These are phyloP conservation scores for Vitis hybrid DNA, from an alignment of 177 flowering plant genomes.

Conservation along the genomic window DNA sequence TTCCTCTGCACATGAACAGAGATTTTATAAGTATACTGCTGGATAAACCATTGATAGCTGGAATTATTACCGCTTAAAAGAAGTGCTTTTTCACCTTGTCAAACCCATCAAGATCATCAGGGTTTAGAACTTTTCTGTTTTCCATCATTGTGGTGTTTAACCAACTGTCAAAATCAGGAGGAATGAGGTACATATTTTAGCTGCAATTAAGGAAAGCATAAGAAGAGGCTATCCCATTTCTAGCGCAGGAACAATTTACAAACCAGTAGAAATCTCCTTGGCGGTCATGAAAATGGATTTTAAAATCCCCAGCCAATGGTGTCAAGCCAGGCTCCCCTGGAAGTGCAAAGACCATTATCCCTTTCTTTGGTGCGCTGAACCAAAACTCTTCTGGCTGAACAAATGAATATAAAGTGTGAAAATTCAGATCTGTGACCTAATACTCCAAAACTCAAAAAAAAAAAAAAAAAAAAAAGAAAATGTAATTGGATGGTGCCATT, in stretches of 20 bases:
- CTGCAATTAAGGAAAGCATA: not conserved
- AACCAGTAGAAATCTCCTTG: constrained; percentile 99
- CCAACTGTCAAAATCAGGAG: constrained; percentile 52
- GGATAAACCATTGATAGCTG: not conserved
- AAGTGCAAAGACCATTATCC: constrained; percentile 93
- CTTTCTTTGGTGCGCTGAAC: constrained; percentile 96
- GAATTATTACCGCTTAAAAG: not conserved
- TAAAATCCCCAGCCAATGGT: constrained; percentile 91
- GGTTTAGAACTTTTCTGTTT: constrained; percentile 74
- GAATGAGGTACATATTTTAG: not conserved
- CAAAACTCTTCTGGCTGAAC: constrained; percentile 93
- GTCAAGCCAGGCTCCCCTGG: constrained; percentile 98
- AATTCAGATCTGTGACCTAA: not conserved
- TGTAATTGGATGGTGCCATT: too few relatives aligned
- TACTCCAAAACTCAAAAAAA: not conserved
- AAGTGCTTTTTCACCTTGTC: constrained; percentile 69
- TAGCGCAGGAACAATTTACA: not conserved
- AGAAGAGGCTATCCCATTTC: not conserved
- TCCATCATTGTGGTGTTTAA: constrained; percentile 95
- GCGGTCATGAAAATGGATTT: constrained; percentile 91
- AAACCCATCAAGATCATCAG: constrained; percentile 87
- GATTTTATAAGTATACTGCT: not conserved
- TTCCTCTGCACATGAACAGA: constrained; percentile 61
- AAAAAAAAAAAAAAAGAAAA: not conserved
- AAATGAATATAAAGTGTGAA: not conserved